Conservation (phyloP, 2,329 filamentous ascomycete species). For the Xylaria arbuscula region DNA sequence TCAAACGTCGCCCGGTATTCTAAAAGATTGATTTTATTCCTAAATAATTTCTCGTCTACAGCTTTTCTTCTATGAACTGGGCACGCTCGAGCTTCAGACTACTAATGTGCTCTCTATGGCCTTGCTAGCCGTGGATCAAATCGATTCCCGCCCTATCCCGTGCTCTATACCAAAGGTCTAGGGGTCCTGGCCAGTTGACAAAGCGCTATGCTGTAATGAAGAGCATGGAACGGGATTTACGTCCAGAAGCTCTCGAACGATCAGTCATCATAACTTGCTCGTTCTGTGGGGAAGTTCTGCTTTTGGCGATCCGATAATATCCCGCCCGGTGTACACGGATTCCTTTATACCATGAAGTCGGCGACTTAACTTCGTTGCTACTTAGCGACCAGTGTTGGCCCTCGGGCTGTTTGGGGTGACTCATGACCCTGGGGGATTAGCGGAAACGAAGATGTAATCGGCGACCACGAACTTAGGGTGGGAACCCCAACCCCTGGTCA, state of each 20-base stretch:
- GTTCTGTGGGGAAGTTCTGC: conserved; percentile 10
- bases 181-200: background rate
- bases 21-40: background rate
- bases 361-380: background rate
- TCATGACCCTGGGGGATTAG: background rate
- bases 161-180: background rate
- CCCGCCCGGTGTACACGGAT: no score
- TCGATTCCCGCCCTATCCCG: background rate
- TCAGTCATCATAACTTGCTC: conserved; percentile 26
- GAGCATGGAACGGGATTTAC: background rate
- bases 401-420: background rate
- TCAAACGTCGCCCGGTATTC: background rate
- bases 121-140: background rate
- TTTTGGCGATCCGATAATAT: background rate
- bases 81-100: background rate
- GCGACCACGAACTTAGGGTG: background rate
- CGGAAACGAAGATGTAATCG: background rate
- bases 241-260: conserved; percentile 13
- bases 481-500: no score
- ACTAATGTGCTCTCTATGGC: background rate
- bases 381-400: background rate
- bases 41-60: background rate
- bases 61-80: background rate
- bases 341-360: conserved; percentile 2
- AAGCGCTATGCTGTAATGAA: background rate